phyloP scores from a whole-genome alignment of 345 rosid species.

The Dimocarpus longan region DNA sequence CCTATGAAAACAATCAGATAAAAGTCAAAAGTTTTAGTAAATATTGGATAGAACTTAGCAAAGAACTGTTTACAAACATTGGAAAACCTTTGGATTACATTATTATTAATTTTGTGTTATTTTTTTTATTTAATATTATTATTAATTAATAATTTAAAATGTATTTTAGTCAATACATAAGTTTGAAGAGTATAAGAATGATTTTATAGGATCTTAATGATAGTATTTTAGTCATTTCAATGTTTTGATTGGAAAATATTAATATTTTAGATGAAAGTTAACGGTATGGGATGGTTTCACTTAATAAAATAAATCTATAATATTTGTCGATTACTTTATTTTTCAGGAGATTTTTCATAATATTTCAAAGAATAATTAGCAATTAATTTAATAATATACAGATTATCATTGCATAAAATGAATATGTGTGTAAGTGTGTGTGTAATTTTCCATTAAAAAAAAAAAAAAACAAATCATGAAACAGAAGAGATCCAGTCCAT shows the following conservation, averaged over 20 bases:
- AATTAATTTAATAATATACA: not conserved
- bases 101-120: too few species aligned
- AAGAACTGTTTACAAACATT: not conserved
- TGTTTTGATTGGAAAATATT: too few species aligned
- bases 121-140: too few species aligned
- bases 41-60: not conserved
- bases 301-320: constrained; percentile 12
- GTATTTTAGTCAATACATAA: too few species aligned
- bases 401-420: not conserved
- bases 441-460: not conserved
- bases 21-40: not conserved
- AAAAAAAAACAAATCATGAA: not conserved
- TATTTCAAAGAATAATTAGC: not conserved
- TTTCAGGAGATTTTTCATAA: too few species aligned
- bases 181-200: too few species aligned
- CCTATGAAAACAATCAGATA: constrained; percentile 35
- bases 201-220: too few species aligned
- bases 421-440: not conserved
- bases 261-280: too few species aligned
- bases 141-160: too few species aligned
- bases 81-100: not conserved
- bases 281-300: too few species aligned
- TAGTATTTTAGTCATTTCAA: too few species aligned
- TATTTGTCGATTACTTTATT: too few species aligned
- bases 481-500: not conserved